Base-by-base conservation (phyloP, 768 basidiomycete genomes). In the Termitomyces sp. region DNA sequence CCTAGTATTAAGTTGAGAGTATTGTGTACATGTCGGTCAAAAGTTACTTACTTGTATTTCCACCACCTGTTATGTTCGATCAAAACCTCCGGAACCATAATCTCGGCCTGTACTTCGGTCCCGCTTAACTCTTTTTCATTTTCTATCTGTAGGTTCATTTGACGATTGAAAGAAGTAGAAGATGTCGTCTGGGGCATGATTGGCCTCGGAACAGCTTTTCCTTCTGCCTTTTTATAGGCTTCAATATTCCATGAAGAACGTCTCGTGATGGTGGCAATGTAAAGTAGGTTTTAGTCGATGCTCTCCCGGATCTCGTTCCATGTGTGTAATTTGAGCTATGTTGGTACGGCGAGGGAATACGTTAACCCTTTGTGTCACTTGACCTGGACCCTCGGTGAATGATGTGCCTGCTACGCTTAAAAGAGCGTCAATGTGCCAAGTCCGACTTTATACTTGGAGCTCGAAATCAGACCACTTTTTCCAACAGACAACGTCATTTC, bases 31-130 rank as follows among this genome's bases (percentile, higher is more conserved):
- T 4, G 2, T 17, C 16, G 9, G n/a, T 10, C 46, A 4, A 28
- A 25, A 42, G 53, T 6, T 21, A 56, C 60, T 39, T 42, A 70
- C 68, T 66, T 66, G 53, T 68, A 70, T 46, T 60, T 66, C 66
- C 67, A 66, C 69, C 68, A 70, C 62, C 65, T 56, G 25, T 59
- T 66, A 56, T 19, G 41, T 12, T 21, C 43, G 16, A 17, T 30
- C 28, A 25, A n/a, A 23, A 9, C 52, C 27, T 41, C 56, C 16
- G 14, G 9, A 4, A 21, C 41, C 6, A 37, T 19, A 3, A 56
- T 17, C 11, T 49, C 30, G n/a, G 54, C 35, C 16, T 37, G 35
- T 21, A 46, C 5, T 35, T 34, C 56, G n/a, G 45, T 32, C 10
- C 5, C 8, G 23, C 14, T n/a, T 7, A 8, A 40, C 16, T 47